These are phyloP conservation scores for Sicyos baderoa DNA, from an alignment of 306 rosid genomes.

Conservation along the genomic window DNA sequence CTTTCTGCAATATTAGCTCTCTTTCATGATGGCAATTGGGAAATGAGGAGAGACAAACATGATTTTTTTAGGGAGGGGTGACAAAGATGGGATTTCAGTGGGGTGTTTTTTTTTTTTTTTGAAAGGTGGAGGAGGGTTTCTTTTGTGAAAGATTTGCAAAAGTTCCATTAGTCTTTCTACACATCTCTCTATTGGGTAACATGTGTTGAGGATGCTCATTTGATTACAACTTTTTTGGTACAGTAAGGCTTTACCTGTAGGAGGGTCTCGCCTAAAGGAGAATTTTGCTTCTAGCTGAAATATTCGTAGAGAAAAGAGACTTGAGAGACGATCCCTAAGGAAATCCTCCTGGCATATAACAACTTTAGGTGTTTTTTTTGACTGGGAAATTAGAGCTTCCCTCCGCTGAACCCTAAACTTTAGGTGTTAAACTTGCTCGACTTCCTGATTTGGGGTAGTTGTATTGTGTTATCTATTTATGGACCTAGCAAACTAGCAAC, in stretches of 20 bases:
- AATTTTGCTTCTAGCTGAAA: not conserved
- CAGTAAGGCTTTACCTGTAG: not conserved
- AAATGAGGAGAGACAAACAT: not conserved
- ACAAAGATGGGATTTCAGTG: not conserved
- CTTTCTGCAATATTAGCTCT: constrained; percentile 15
- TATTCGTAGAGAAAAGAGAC: no score
- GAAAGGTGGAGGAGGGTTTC: not conserved
- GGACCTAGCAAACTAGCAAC: not conserved
- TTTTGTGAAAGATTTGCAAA: not conserved
- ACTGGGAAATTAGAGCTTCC: no score
- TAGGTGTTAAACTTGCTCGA: not conserved
- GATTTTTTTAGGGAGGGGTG: not conserved
- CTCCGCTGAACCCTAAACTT: no score
- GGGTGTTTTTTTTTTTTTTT: not conserved
- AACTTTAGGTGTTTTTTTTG: no score
- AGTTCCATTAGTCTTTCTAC: not conserved
- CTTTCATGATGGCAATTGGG: not conserved
- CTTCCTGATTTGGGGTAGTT: not conserved
- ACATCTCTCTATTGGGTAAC: not conserved
- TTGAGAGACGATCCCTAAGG: no score
- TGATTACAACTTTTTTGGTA: not conserved
- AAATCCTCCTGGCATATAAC: no score
- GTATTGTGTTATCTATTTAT: not conserved
- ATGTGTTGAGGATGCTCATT: not conserved
- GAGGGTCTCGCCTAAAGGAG: not conserved